Base-by-base conservation (phyloP, 108 stramenopile genomes). In the Aurantiochytrium sp. region DNA sequence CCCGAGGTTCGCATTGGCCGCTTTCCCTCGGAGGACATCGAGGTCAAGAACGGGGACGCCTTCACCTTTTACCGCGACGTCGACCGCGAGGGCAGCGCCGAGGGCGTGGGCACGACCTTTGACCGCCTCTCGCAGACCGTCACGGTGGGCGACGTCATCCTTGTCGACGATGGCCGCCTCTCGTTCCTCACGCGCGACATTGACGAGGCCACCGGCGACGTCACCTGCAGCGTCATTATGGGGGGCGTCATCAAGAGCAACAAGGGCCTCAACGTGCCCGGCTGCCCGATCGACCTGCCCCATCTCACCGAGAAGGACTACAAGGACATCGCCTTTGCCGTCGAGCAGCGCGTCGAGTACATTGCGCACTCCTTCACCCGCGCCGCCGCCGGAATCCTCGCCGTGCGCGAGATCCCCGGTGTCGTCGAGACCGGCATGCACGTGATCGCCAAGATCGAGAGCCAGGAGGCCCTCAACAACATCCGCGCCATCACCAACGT, bases 211-310 rank as follows among this genome's bases (percentile, higher is more conserved):
- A 95, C 87, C 15, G 90, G 89, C 37, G 91, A 92, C 34, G 95
- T 96, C 19, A 86, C 36, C 37, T 68, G 6, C 55, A 65, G 21
- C 21, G 91, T 97, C 39, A 92, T 94, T 88, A 97, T 96, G 91
- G 94, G 94, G 86, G 93, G 91, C 81, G 68, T 89, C 52, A 95
- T 98, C 55, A 96, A 96, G 34, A 95, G 97, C 91, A 94, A 97
- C 48, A 98, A 98, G 92, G 98, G 98, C 93, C 96, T 99, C 97
- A 99, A 98, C 92, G 92, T 99, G 55, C 99, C 99, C 27, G 99
- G 99, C 45, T 97, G 97, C 24, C 89, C 95, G 37, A 96, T 99
- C 34, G 96, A 97, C 87, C 92, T 99, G 22, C 99, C 99, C 1
- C 97, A 97, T 27, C 89, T 99, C 34, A 98, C 93, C 31, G 93